Base-by-base conservation (phyloP, 2,329 filamentous ascomycete species). In the Penicillium corylophilum region DNA sequence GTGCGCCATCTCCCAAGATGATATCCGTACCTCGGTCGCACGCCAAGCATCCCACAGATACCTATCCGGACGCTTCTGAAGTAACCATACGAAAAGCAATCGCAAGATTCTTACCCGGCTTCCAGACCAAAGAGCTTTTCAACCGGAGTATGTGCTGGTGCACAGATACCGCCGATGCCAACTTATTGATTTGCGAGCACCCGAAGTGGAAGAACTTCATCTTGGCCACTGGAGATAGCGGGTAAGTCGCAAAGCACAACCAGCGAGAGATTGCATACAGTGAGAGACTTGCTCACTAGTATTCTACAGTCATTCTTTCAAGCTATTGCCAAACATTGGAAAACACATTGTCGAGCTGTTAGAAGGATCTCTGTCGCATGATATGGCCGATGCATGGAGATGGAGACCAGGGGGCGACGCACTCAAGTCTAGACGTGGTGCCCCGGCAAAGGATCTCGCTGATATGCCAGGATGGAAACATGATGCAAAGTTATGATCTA, bases 121-220 rank as follows among this genome's bases (percentile, higher is more conserved):
- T 83, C 4, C 73, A 74, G 1, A 62, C 75, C 2, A 73, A 80
- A 1, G 71, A 73, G 0, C 78, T 84, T 46, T 75, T 70, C 44
- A 80, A 79, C 52, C 77, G 77, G 3, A 68, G 78, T 5, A 76
- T 83, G 41, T 83, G 80, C 62, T 83, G 81, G 81, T 81, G 79
- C 53, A 77, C 79, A 0, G 81, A 83, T 57, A 83, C 80, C 0
- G 74, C 77, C 0, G 77, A 83, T 61, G 72, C 79, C 2, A 70
- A 76, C 35, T 81, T 82, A 51, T 60, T 83, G 6, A 80, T 83
- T 50, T 75, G 75, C 40, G 68, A 64, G 38, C 79, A 82, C 63
- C 78, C 79, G 0, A 40, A 33, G 20, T 58, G 55, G 55, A 76
- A 72, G 57, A 77, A 78, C 49, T 71, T 78, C 44, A 66, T 77